A percentile compares a stretch with the other conserved stretches of the same genome.
Conservation (phyloP, 352 stramenopile species). For the Pythium sukuiense region DNA sequence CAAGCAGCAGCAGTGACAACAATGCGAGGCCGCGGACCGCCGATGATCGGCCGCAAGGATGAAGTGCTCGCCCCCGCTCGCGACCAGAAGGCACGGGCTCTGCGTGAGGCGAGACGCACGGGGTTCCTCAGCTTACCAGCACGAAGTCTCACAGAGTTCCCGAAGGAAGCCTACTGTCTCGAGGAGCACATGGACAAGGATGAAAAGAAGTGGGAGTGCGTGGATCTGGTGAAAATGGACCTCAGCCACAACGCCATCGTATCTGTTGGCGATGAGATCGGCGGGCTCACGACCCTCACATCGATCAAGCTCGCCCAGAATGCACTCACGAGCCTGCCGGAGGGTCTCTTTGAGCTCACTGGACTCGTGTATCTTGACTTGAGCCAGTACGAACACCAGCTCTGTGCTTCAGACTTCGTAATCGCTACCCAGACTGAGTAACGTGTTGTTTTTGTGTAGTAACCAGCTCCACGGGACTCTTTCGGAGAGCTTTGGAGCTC, state of each 20-base stretch:
- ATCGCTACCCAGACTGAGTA: background rate
- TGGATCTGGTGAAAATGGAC: constrained; percentile 79
- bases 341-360: constrained; percentile 68
- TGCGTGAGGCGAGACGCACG: constrained; percentile 63
- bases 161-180: constrained; percentile 67
- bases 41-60: constrained; percentile 39
- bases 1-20: background rate
- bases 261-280: constrained; percentile 55
- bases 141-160: constrained; percentile 54
- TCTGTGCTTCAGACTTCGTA: background rate
- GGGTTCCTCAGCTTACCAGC: constrained; percentile 67
- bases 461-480: constrained; percentile 63
- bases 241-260: constrained; percentile 78
- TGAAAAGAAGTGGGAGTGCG: constrained; percentile 85
- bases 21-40: constrained; percentile 20
- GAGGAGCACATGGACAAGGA: constrained; percentile 84
- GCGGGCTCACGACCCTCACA: constrained; percentile 43
- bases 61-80: constrained; percentile 53
- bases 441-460: constrained; percentile 28
- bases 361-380: constrained; percentile 66
- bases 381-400: constrained; percentile 47
- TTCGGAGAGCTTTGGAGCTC: constrained; percentile 45
- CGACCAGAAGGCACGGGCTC: constrained; percentile 51
- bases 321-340: constrained; percentile 46
- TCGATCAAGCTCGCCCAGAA: constrained; percentile 79